These are phyloP conservation scores for Candida cerambycidarum DNA, from an alignment of 805 yeast genomes.

Conservation along the genomic window DNA sequence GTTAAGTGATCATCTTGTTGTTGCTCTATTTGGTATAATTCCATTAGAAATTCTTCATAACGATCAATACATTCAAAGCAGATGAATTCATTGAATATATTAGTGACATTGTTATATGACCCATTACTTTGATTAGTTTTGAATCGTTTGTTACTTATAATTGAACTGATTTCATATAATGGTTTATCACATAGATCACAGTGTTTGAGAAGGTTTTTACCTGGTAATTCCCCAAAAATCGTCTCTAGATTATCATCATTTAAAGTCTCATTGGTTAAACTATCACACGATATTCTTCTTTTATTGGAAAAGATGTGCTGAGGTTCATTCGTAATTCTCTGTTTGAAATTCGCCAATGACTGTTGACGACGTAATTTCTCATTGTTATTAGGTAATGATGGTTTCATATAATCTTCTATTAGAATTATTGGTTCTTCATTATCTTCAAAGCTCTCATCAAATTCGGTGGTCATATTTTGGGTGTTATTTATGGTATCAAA, in stretches of 20 bases:
- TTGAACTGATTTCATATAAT: conserved; percentile 57
- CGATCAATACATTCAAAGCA: conserved; percentile 61
- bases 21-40: conserved; percentile 17
- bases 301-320: conserved; percentile 1
- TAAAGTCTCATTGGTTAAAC: neutral
- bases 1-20: conserved; percentile 1
- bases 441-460: conserved; percentile 20
- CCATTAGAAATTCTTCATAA: conserved; percentile 54
- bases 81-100: conserved; percentile 50
- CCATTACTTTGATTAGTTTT: neutral
- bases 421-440: conserved; percentile 44
- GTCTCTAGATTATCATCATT: conserved; percentile 30
- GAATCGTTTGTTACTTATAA: conserved; percentile 20
- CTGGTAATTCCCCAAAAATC: conserved; percentile 40
- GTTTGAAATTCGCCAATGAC: conserved; percentile 41
- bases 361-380: conserved; percentile 25
- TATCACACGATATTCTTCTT: conserved; percentile 13
- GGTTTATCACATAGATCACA: conserved; percentile 75
- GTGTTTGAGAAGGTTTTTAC: conserved; percentile 40
- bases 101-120: neutral
- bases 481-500: conserved; percentile 16
- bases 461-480: conserved; percentile 17
- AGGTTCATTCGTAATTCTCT: conserved; percentile 10
- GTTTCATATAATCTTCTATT: conserved; percentile 56
- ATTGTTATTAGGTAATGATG: conserved; percentile 1